Evolutionary conservation across 192 early-diverging fungal genomes (phyloP).

Genomic region (Podila epigama): DNA sequence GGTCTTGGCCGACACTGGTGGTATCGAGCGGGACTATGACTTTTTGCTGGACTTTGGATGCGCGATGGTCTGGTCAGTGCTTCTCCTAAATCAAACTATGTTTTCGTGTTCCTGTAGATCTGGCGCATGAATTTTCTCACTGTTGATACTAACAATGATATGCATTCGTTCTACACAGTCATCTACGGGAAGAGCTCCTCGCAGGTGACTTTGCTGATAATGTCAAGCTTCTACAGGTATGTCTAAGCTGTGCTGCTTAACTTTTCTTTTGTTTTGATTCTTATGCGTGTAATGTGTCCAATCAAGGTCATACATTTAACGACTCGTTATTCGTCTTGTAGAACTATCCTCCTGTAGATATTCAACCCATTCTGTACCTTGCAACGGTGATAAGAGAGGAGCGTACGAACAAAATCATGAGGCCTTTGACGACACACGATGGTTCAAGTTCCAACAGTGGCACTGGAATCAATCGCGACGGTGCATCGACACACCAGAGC

Average conservation of each 20-base stretch:
- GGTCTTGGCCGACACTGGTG: conserved; percentile 70
- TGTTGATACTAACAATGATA: conserved; percentile 7
- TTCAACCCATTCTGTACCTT: conserved; percentile 48
- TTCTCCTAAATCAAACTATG: not conserved
- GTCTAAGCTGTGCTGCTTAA: too few species aligned
- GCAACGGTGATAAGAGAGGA: conserved; percentile 49
- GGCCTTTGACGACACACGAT: not conserved
- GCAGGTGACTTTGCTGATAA: conserved; percentile 67
- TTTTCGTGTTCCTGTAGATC: not conserved
- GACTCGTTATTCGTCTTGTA: too few species aligned
- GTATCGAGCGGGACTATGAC: conserved; percentile 48
- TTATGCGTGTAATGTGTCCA: not conserved
- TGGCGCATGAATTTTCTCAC: too few species aligned
- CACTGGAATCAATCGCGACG: not conserved
- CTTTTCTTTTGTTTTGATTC: too few species aligned
- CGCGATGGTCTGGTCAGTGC: conserved; percentile 72
- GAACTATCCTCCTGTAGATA: conserved; percentile 65
- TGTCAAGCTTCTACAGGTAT: conserved; percentile 67
- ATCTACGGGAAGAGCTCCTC: conserved; percentile 63
- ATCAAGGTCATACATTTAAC: too few species aligned
- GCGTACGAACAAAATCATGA: conserved; percentile 1
- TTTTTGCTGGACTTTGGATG: conserved; percentile 79
- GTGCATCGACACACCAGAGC: not conserved
- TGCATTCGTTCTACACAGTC: conserved; percentile 43
- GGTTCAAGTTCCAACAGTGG: not conserved